phyloP scores from a whole-genome alignment of 495 filamentous ascomycete genomes.

The Sphaerosporella brunnea region DNA sequence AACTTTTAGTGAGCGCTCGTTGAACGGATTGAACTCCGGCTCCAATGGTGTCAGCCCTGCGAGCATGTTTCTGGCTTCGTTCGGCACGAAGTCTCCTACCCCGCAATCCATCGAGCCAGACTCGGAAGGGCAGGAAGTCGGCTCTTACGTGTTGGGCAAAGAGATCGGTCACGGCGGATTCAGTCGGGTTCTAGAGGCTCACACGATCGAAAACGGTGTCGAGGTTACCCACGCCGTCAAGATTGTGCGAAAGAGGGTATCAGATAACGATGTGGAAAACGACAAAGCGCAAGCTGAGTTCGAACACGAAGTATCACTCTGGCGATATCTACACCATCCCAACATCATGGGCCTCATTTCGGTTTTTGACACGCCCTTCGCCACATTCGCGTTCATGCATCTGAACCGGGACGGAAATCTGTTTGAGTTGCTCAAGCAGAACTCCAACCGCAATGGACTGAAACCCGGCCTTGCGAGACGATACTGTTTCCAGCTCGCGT shows the following conservation, averaged over 20 bases:
- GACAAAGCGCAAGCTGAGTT: slow-evolving; percentile 55
- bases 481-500: slow-evolving; percentile 51
- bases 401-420: slow-evolving; percentile 50
- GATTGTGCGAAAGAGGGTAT: slow-evolving; percentile 47
- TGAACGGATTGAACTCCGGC: background rate
- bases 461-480: slow-evolving; percentile 36
- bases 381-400: slow-evolving; percentile 59
- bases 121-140: slow-evolving; percentile 57
- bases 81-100: background rate
- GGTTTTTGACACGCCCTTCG: slow-evolving; percentile 52
- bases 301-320: slow-evolving; percentile 55
- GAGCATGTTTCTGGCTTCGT: slow-evolving; percentile 1
- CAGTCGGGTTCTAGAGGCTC: slow-evolving; percentile 53
- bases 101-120: slow-evolving; percentile 42
- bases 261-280: slow-evolving; percentile 45
- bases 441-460: slow-evolving; percentile 39
- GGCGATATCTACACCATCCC: slow-evolving; percentile 49
- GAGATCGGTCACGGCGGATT: slow-evolving; percentile 55
- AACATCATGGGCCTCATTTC: slow-evolving; percentile 48
- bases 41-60: slow-evolving; percentile 6
- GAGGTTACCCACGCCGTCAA: slow-evolving; percentile 47
- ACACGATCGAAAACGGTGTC: slow-evolving; percentile 41
- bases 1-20: slow-evolving; percentile 1
- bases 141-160: slow-evolving; percentile 54
- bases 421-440: slow-evolving; percentile 43